phyloP scores from a whole-genome alignment of 139 green algal species.

The Chlamydomonas applanata region DNA sequence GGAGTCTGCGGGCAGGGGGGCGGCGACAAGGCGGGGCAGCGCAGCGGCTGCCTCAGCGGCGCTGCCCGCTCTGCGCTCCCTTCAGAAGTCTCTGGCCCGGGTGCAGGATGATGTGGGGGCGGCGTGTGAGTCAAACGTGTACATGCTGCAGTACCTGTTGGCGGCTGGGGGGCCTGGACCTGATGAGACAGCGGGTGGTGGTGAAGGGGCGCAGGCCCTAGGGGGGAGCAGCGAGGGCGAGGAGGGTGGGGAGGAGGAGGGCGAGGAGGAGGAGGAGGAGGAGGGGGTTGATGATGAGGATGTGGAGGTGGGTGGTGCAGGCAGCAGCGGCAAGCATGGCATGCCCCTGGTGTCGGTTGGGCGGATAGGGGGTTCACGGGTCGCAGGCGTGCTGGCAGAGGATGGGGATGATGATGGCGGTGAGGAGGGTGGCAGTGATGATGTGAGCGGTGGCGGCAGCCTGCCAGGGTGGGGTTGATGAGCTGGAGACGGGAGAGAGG shows the following conservation, averaged over 20 bases:
- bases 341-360: too few species aligned
- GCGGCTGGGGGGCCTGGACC: neutral
- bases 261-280: slow-evolving; percentile 7
- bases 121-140: slow-evolving; percentile 71
- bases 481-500: too few species aligned
- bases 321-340: neutral
- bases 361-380: too few species aligned
- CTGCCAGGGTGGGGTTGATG: neutral
- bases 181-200: neutral
- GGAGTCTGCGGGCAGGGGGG: slow-evolving; percentile 24
- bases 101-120: slow-evolving; percentile 67
- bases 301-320: neutral
- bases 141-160: slow-evolving; percentile 76
- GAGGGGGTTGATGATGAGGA: slow-evolving; percentile 9
- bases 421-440: neutral
- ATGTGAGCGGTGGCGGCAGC: neutral
- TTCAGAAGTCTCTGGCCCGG: slow-evolving; percentile 62
- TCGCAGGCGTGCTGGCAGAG: too few species aligned
- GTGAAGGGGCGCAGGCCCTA: slow-evolving; percentile 11
- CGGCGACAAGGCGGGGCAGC: neutral
- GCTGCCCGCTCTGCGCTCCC: slow-evolving; percentile 49
- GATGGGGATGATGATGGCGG: neutral
- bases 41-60: slow-evolving; percentile 19
- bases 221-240: slow-evolving; percentile 1
- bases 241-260: neutral